A percentile compares a stretch with the other conserved stretches of the same genome.
Conservation (phyloP, 768 basidiomycete species). For the Podaxis pistillaris region DNA sequence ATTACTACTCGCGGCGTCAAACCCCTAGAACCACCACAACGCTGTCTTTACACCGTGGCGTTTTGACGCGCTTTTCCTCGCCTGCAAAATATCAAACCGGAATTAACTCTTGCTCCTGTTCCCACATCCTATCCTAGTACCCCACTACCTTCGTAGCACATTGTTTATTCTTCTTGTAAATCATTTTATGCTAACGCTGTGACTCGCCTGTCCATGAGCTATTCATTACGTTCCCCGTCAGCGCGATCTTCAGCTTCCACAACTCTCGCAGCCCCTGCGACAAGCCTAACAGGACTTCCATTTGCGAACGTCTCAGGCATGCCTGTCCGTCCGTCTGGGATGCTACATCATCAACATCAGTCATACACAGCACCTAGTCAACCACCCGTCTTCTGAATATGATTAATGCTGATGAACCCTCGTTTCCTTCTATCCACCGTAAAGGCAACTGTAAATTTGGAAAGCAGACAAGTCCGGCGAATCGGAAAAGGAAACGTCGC, state of each 20-base stretch:
- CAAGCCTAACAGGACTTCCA: constrained; percentile 2
- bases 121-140: neutral
- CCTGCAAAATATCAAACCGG: constrained; percentile 11
- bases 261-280: neutral
- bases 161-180: neutral
- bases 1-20: constrained; percentile 7
- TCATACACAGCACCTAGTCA: constrained; percentile 3
- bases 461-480: neutral
- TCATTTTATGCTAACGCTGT: neutral
- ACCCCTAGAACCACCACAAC: neutral
- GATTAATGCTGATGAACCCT: constrained; percentile 10
- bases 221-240: constrained; percentile 5
- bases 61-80: neutral
- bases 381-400: constrained; percentile 8
- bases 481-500: constrained; percentile 12
- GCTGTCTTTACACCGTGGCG: neutral
- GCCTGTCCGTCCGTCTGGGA: neutral
- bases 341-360: constrained; percentile 9
- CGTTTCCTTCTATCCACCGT: constrained; percentile 5
- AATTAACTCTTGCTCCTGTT: constrained; percentile 8
- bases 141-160: neutral
- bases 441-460: constrained; percentile 7
- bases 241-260: neutral
- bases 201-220: neutral
- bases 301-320: neutral